Evolutionary conservation across 2,329 filamentous ascomycete genomes (phyloP), one percentile per base, ranked within the genome.

Genomic region (Monosporascus sp.): DNA sequence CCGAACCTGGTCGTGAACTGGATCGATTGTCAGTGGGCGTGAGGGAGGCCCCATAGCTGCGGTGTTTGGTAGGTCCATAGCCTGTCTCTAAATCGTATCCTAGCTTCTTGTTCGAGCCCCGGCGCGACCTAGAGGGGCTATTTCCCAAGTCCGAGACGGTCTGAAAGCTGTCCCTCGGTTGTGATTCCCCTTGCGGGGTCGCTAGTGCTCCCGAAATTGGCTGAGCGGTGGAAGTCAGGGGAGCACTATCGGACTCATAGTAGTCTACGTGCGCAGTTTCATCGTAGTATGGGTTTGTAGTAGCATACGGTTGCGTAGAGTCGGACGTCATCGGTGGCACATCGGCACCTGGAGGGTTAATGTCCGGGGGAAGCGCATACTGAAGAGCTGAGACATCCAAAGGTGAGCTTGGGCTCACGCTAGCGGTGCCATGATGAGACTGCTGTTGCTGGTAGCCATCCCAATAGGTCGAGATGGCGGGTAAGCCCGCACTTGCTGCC

Each of bases 21-120:
- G 80, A 75, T 50, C 78, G 76, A 55, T 73, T 70, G 24, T 77
- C 77, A 20, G 72, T 74, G 7, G 83, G 82, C 27, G 71, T 73
- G 52, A 82, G 76, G 60, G 73, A 82, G 65, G 73, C 75, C 51
- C 85, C 82, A 66, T 84, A 82, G 59, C 80, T 83, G 56, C 76
- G 75, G 56, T 77, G 75, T 55, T 80, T 78, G 47, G 75, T 70
- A 7, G 77, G 69, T 45, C 75, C 72, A 52, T 77, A 69, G 6
- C 80, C 82, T 48, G 78, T 76, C 69, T 93, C 89, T 47, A 86
- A 63, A 40, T 76, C 75, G 38, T 73, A 73, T 3, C 66, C 83
- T 70, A 65, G 82, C 79, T 75, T 87, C 73, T 68, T 83, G 34
- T 71, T 72, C 52, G 65, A 64, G 47, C 65, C 58, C 47, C 78